phyloP scores from a whole-genome alignment of 768 basidiomycete species.

The Calocybe indica region DNA sequence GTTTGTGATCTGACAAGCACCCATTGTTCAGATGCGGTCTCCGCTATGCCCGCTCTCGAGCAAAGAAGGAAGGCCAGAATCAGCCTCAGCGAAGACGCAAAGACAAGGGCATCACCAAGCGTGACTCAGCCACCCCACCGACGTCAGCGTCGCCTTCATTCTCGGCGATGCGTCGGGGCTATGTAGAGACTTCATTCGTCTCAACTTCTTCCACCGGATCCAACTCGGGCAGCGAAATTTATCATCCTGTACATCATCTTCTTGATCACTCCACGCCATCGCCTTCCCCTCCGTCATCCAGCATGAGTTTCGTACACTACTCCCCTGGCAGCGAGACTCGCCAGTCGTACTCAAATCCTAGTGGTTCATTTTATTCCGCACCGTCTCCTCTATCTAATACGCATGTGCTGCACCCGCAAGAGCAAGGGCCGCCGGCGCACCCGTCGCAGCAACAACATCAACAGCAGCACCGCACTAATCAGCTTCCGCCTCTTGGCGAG shows the following conservation, averaged over 20 bases:
- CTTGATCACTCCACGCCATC: constrained; percentile 29
- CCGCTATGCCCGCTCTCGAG: constrained; percentile 80
- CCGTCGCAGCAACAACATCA: constrained; percentile 17
- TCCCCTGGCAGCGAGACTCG: constrained; percentile 28
- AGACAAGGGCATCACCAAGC: constrained; percentile 45
- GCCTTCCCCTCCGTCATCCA: constrained; percentile 51
- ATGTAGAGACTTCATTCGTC: constrained; percentile 41
- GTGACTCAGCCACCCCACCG: constrained; percentile 38
- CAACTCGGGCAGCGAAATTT: not conserved
- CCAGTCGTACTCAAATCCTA: constrained; percentile 27
- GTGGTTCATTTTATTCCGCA: constrained; percentile 37
- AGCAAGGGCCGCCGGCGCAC: constrained; percentile 4
- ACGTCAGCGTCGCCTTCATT: constrained; percentile 31
- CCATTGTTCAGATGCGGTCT: constrained; percentile 60
- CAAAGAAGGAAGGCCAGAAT: constrained; percentile 76
- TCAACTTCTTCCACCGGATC: constrained; percentile 10
- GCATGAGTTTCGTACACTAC: constrained; percentile 61
- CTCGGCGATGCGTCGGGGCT: constrained; percentile 39
- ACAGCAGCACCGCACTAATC: constrained; percentile 19
- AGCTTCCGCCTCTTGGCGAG: constrained; percentile 29
- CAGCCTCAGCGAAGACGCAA: constrained; percentile 55
- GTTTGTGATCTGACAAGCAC: not conserved
- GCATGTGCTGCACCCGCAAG: constrained; percentile 24
- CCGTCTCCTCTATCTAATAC: constrained; percentile 49
- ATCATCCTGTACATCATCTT: not conserved